Evolutionary conservation across 2,329 filamentous ascomycete genomes (phyloP).

Genomic region (Colletotrichum karsti): DNA sequence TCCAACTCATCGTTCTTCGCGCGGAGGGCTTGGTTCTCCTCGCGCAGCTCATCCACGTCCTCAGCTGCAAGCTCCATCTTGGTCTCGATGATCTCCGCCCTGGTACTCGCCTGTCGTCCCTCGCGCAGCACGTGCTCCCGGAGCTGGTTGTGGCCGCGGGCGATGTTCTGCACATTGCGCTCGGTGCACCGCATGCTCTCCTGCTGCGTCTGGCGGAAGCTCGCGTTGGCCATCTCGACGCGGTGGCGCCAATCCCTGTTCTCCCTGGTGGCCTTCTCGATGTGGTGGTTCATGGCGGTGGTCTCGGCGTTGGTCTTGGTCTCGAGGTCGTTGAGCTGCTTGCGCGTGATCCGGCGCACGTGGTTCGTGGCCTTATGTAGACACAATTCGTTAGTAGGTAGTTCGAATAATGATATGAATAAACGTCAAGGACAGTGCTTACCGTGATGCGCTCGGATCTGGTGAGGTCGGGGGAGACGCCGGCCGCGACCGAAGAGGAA

Average conservation of each 20-base stretch:
- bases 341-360: background rate
- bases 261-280: background rate
- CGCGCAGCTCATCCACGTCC: background rate
- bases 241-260: background rate
- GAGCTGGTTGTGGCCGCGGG: background rate
- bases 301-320: background rate
- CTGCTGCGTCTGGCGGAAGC: background rate
- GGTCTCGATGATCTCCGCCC: background rate
- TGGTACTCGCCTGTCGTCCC: background rate
- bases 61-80: background rate
- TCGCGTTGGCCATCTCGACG: background rate
- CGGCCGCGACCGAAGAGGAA: no score
- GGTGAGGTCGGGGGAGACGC: background rate
- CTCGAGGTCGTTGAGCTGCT: background rate
- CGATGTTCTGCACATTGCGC: background rate
- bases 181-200: background rate
- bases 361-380: background rate
- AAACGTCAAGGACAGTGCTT: background rate
- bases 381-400: no score
- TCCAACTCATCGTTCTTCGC: background rate
- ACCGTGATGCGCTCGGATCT: background rate
- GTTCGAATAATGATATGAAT: no score
- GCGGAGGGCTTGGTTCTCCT: background rate
- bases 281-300: background rate
- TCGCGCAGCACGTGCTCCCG: background rate